Base-by-base conservation (phyloP, 176 grass and related monocot genomes). In the Aegilops sharonensis region DNA sequence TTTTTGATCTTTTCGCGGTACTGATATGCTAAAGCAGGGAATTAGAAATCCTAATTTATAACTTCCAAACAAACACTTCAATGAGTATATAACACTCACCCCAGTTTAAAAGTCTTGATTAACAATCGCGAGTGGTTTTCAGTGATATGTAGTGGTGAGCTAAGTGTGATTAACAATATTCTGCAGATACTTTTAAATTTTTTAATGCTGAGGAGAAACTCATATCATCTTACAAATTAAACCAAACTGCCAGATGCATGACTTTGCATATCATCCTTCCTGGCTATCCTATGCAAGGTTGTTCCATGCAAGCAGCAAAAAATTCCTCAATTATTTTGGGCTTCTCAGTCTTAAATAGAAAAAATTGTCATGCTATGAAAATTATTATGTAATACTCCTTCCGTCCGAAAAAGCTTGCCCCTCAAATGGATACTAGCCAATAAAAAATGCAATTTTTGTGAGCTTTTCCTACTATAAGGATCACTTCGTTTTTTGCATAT, bases 381-480 rank as follows among this genome's bases (percentile, higher is more conserved):
- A 65, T 73, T 61, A 40, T 42, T 52, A 50, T 59, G 62, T 24
- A 34, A 17, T 75, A 31, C 30, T 31, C 30, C 30, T 3, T 31
- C 30, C 30, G 3, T 31, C 30, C 30, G 30, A 31, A 31, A 31
- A 31, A 31, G 30, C 30, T 31, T 31, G 30, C 30, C 30, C 30
- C 30, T 31, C 30, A 31, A 31, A 31, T 31, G 30, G 30, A 31
- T 31, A 31, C 30, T 31, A 64, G 29, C 11, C 13, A 20, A 64
- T 71, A 75, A 84, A 62, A 50, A 0, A 48, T 84, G 37, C 18
- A 59, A 12, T 17, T 59, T 75, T 39, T 35, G n/a, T 59, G 9
- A 76, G n/a, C 29, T 78, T 71, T 89, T 80, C 52, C 34, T 75
- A 20, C 25, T 50, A 43, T 48, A 59, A 83, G 50, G 12, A 39